These are phyloP conservation scores for Psilocybe tampanensis DNA, from an alignment of 768 basidiomycete genomes.

Conservation along the genomic window DNA sequence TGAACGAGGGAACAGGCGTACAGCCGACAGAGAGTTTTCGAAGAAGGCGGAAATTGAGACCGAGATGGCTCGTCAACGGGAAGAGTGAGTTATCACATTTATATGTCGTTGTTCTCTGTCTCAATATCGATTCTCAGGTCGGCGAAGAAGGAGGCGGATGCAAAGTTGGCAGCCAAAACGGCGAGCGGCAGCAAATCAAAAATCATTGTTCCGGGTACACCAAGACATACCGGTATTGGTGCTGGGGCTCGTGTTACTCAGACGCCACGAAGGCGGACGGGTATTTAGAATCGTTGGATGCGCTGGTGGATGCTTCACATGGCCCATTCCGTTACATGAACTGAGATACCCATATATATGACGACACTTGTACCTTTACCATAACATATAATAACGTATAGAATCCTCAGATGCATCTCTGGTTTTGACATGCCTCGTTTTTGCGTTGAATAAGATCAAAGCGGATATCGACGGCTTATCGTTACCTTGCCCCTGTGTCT, in stretches of 20 bases:
- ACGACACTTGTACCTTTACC: too few relatives aligned
- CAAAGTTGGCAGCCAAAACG: slow-evolving; percentile 56
- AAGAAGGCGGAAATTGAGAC: slow-evolving; percentile 90
- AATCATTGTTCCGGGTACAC: slow-evolving; percentile 82
- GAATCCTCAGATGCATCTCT: too few relatives aligned
- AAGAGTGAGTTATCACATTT: slow-evolving; percentile 52
- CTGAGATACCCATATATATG: neutral
- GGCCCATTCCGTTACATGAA: neutral
- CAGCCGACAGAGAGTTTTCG: slow-evolving; percentile 88
- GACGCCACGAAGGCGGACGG: slow-evolving; percentile 74
- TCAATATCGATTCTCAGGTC: slow-evolving; percentile 38
- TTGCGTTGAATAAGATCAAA: too few relatives aligned
- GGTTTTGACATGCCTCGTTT: too few relatives aligned
- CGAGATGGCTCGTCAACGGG: slow-evolving; percentile 84
- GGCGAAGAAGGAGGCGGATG: slow-evolving; percentile 65
- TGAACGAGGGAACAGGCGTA: slow-evolving; percentile 74
- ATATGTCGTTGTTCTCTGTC: neutral
- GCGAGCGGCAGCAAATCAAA: slow-evolving; percentile 56
- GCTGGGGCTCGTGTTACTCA: slow-evolving; percentile 65
- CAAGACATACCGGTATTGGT: slow-evolving; percentile 69
- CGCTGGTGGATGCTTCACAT: neutral
- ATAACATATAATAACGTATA: too few relatives aligned
- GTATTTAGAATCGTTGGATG: slow-evolving; percentile 46
- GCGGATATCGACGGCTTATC: too few relatives aligned
- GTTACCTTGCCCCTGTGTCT: too few relatives aligned